Base-by-base conservation (phyloP, 2,329 filamentous ascomycete species). In the Diatrype stigma region DNA sequence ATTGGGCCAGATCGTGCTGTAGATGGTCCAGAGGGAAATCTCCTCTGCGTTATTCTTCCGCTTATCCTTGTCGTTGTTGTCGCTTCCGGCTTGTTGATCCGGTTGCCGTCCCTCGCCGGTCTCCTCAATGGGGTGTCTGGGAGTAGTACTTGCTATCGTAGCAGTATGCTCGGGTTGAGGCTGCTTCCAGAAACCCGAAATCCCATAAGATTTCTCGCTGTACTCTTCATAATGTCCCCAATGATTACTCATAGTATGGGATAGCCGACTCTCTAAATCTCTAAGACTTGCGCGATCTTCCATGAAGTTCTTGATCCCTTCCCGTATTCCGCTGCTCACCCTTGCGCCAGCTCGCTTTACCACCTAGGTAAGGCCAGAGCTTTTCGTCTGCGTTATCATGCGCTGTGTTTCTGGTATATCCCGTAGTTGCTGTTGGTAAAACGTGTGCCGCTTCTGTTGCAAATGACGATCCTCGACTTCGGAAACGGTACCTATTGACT, bases 1-100 rank as follows among this genome's bases (percentile, higher is more conserved):
- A 0, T 70, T 76, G 0, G 89, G 86, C 82, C 89, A 87, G 0
- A 96, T 76, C 0, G 88, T 91, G 14, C 67, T 68, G 45, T 92
- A 71, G 19, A 91, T 85, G n/a, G 73, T 65, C 19, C 62, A 67
- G 3, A 89, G 60, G 0, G 76, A 66, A 2, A 60, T n/a, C 48
- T 8, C 26, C 47, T 48, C 16, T 12, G 45, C 10, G 6, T 50
- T 4, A 32, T 40, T 3, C 8, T 6, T 19, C 16, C 34, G 23
- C 16, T n/a, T 23, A 22, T 54, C 42, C 26, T 51, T 30, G 21
- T 45, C 14, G 40, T 46, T 17, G 11, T 16, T 17, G 34, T 12
- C 16, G 1, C 12, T 42, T 23, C 14, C 44, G n/a, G 26, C 19
- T 2, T 7, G 16, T 12, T 30, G 38, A 34, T 51, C 14, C 14